phyloP scores from a whole-genome alignment of 345 rosid genomes.

The Ailanthus altissimus region DNA sequence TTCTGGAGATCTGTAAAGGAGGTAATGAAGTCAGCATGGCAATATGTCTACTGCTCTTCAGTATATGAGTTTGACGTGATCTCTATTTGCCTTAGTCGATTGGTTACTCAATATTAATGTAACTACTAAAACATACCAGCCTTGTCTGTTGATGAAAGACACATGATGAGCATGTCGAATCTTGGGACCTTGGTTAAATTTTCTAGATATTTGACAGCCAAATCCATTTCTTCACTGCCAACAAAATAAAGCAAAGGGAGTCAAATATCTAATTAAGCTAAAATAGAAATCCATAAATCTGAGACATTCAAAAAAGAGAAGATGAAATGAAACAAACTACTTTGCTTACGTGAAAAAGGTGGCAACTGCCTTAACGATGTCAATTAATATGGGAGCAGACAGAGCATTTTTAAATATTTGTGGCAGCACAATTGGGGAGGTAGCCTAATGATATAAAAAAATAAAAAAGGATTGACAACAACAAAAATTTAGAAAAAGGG shows the following conservation, averaged over 20 bases:
- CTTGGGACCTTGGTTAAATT: conserved; percentile 83
- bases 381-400: conserved; percentile 67
- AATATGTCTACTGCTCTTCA: not conserved
- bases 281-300: conserved; percentile 4
- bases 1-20: conserved; percentile 63
- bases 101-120: not conserved
- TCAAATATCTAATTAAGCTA: not conserved
- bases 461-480: not conserved
- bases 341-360: conserved; percentile 63
- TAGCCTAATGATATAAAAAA: conserved; percentile 44
- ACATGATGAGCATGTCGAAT: conserved; percentile 73
- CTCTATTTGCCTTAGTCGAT: not conserved
- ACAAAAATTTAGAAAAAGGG: conserved; percentile 12
- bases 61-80: not conserved
- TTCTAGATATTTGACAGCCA: conserved; percentile 72
- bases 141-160: conserved; percentile 70
- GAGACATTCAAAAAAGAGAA: not conserved
- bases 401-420: conserved; percentile 75
- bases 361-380: conserved; percentile 70
- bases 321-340: conserved; percentile 2
- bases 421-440: conserved; percentile 70
- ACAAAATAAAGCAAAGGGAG: conserved; percentile 13
- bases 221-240: conserved; percentile 67
- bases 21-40: conserved; percentile 20
- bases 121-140: conserved; percentile 54